These are phyloP conservation scores for Yamadazyma aaseri DNA, from an alignment of 1,139 yeast genomes.

Conservation along the genomic window DNA sequence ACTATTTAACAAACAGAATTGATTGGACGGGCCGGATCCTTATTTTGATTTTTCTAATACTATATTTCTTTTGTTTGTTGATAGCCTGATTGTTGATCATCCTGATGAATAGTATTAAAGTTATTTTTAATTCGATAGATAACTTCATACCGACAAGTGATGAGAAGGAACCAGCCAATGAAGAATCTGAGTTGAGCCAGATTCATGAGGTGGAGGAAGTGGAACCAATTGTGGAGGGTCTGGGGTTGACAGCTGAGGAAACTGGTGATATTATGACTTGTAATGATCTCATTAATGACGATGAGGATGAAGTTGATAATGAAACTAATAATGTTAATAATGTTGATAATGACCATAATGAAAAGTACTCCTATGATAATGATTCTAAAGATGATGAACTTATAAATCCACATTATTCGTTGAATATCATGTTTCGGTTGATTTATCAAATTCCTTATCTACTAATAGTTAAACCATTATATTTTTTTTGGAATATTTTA, in stretches of 20 bases:
- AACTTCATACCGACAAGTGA: conserved; percentile 25
- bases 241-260: background rate
- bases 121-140: conserved; percentile 38
- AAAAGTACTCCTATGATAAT: background rate
- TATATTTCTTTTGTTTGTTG: too few relatives aligned
- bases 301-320: background rate
- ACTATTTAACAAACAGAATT: too few relatives aligned
- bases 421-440: conserved; percentile 7
- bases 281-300: background rate
- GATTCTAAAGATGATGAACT: conserved; percentile 6
- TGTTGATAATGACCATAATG: conserved; percentile 2
- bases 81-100: conserved; percentile 2
- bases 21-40: too few relatives aligned
- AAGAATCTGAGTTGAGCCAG: conserved; percentile 5
- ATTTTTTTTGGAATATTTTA: conserved; percentile 19
- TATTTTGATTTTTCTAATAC: too few relatives aligned
- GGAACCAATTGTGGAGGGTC: background rate
- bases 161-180: background rate
- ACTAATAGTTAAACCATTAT: conserved; percentile 20
- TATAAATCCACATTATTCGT: conserved; percentile 10
- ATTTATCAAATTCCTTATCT: conserved; percentile 22
- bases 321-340: conserved; percentile 2
- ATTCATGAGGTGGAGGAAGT: conserved; percentile 8
- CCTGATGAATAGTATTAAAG: conserved; percentile 44
- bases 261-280: conserved; percentile 1